phyloP scores from a whole-genome alignment of 148 eudicot genomes.

The Fagopyrum tataricum region DNA sequence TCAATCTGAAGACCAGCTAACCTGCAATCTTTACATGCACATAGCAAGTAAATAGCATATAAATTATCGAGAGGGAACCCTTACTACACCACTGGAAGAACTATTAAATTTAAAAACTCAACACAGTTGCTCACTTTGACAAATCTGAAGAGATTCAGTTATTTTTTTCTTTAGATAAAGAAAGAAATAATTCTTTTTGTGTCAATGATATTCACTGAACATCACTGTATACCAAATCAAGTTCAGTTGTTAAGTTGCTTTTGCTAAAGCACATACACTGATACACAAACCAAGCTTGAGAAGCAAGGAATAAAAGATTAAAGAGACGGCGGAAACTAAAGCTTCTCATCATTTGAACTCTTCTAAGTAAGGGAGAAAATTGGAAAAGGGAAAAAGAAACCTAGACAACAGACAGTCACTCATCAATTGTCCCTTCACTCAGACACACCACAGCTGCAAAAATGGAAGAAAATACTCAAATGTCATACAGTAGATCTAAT shows the following conservation, averaged over 20 bases:
- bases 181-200: not conserved
- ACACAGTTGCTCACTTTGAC: not conserved
- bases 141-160: not conserved
- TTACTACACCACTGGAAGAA: not conserved
- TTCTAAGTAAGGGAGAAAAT: no score
- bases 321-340: not conserved
- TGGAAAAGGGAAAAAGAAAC: no score
- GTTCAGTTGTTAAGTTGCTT: not conserved
- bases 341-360: not conserved
- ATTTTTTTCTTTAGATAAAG: not conserved
- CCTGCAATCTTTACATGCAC: not conserved
- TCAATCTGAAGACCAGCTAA: not conserved
- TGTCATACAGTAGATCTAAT: not conserved
- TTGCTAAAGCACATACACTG: slow-evolving; percentile 5
- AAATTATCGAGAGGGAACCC: not conserved
- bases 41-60: not conserved
- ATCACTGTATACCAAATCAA: not conserved
- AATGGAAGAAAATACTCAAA: not conserved
- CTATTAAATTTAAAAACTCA: not conserved
- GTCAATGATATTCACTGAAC: not conserved
- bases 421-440: not conserved
- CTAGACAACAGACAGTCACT: not conserved
- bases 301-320: not conserved
- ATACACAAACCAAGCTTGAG: not conserved
- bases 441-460: not conserved